Conservation (phyloP, 2,329 filamentous ascomycete genomes). For the Helicocarpus griseus region DNA sequence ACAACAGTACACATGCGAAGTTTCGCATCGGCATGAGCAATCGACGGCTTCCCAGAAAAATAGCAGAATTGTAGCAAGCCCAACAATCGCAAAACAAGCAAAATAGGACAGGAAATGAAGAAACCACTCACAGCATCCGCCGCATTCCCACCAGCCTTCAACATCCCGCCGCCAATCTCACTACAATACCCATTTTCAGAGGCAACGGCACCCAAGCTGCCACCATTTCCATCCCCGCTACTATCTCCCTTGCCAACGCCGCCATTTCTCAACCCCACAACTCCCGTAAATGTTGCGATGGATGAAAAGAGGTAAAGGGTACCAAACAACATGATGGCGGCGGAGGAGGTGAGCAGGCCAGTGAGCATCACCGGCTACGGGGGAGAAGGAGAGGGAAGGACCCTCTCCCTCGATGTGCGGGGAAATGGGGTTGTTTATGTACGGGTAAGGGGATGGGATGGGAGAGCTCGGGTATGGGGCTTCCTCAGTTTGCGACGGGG, state of each 20-base stretch:
- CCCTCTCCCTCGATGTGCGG: neutral
- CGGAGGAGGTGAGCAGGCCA: constrained; percentile 7
- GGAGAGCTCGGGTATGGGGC: neutral
- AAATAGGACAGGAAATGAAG: neutral
- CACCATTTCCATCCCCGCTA: neutral
- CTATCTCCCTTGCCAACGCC: neutral
- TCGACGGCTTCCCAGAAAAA: neutral
- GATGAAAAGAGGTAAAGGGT: constrained; percentile 11
- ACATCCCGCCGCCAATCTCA: constrained; percentile 54
- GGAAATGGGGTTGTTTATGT: neutral
- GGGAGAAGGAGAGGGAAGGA: constrained; percentile 2
- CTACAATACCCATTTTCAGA: constrained; percentile 62
- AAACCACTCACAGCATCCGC: constrained; percentile 52
- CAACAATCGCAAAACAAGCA: neutral
- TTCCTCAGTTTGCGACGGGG: neutral
- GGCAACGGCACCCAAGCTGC: constrained; percentile 53
- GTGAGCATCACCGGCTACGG: constrained; percentile 1
- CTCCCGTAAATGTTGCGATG: constrained; percentile 6
- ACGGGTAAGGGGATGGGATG: neutral
- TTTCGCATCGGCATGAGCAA: neutral
- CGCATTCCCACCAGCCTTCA: constrained; percentile 58
- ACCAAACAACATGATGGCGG: constrained; percentile 6
- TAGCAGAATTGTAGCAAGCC: neutral
- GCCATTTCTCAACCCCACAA: neutral
- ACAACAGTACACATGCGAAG: no score